Evolutionary conservation across 345 rosid species (phyloP).

Genomic region (Hibiscus tridactylites): DNA sequence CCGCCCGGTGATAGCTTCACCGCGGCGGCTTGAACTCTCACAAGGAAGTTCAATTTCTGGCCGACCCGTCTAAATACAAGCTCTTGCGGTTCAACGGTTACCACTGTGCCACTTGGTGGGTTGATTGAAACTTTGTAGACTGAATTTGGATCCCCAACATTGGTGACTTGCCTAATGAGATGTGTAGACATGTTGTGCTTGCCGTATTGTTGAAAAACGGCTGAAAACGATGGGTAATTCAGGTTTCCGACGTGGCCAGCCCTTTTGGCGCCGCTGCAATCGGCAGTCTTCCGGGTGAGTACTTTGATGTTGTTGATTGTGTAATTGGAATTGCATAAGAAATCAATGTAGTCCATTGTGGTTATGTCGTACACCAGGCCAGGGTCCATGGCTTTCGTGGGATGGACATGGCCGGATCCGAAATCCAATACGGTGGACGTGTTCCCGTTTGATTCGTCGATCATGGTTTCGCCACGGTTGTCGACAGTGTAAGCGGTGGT

Average conservation of each 20-base stretch:
- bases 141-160: conserved; percentile 56
- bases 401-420: conserved; percentile 85
- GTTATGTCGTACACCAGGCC: conserved; percentile 27
- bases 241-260: conserved; percentile 71
- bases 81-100: conserved; percentile 54
- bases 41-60: conserved; percentile 61
- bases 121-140: conserved; percentile 38
- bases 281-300: conserved; percentile 52
- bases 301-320: conserved; percentile 48
- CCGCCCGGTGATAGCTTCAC: conserved; percentile 47
- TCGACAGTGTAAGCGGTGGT: conserved; percentile 68
- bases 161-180: conserved; percentile 75
- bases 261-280: conserved; percentile 53
- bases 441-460: conserved; percentile 76
- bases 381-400: conserved; percentile 78
- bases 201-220: conserved; percentile 63
- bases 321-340: conserved; percentile 45
- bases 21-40: conserved; percentile 39
- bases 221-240: conserved; percentile 69
- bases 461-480: conserved; percentile 54
- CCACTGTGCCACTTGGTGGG: conserved; percentile 48
- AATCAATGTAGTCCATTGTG: not conserved
- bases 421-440: conserved; percentile 56
- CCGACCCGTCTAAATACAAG: conserved; percentile 56
- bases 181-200: conserved; percentile 50